Base-by-base conservation (phyloP, 768 basidiomycete species). In the Hericium coralloides region DNA sequence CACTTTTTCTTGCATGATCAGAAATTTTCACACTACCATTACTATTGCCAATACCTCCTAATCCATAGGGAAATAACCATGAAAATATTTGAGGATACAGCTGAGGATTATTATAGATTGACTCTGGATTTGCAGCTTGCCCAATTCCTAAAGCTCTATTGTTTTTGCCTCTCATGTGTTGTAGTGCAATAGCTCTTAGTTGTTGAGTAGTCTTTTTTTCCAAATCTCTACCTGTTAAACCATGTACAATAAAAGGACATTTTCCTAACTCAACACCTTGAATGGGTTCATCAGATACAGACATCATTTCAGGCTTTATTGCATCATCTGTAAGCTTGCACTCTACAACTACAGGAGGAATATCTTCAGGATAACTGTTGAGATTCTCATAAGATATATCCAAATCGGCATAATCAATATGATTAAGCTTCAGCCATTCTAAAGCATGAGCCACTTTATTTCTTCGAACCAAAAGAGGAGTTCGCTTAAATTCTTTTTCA, bases 401-500 rank as follows among this genome's bases (percentile, higher is more conserved):
- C n/a, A 64, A 10, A 38, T 64, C 56, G 3, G 39, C 14, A 54
- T 64, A 64, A 31, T 58, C 49, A 6, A 18, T 14, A 49, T 65
- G 60, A 31, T 65, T 65, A 8, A 62, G 26, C 26, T 58, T 62
- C 10, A 67, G 39, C 65, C 65, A 67, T 38, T 58, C 37, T 1
- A 67, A 41, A 4, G 65, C 63, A 4, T 7, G 15, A 5, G 38
- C 7, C 1, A 67, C 68, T 14, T 45, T 57, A 1, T 65, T 58
- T 2, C 62, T 15, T 4, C 70, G 50, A 0, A 75, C 57, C 5
- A 65, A 43, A 9, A 66, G 53, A 23, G 60, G 64, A 12, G 59
- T 60, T 2, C 60, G 36, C 23, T 64, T 53, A 12, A 68, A 64
- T 17, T 73, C 71, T 12, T 66, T 53, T n/a, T 58, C 26, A 9